Conservation (phyloP, 345 rosid species). For the Abelmoschus esculentus region DNA sequence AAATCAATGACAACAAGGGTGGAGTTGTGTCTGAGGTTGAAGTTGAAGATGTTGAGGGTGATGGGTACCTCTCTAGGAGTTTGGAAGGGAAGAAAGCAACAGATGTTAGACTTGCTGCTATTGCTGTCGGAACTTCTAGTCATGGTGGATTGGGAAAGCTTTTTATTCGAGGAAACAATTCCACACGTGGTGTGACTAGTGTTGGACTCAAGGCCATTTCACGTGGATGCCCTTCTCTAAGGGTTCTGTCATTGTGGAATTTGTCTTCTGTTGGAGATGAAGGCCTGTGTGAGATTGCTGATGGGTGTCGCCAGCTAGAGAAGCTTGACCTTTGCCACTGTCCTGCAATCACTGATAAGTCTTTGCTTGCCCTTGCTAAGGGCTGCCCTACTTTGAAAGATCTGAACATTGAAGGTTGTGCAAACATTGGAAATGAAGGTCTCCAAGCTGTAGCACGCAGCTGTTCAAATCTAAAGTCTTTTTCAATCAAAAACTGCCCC, state of each 20-base stretch:
- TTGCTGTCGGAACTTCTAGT: slow-evolving; percentile 75
- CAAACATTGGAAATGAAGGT: slow-evolving; percentile 64
- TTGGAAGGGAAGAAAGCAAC: slow-evolving; percentile 90
- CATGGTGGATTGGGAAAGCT: slow-evolving; percentile 87
- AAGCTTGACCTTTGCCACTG: slow-evolving; percentile 75
- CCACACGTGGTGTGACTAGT: slow-evolving; percentile 45
- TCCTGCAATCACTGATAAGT: slow-evolving; percentile 51
- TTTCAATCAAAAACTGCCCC: slow-evolving; percentile 69
- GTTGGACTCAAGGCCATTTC: slow-evolving; percentile 67
- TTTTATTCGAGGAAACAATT: slow-evolving; percentile 42
- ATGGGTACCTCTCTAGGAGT: slow-evolving; percentile 63
- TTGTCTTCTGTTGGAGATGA: slow-evolving; percentile 52
- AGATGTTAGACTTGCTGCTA: slow-evolving; percentile 73
- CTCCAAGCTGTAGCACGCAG: slow-evolving; percentile 52
- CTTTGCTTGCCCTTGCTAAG: slow-evolving; percentile 57
- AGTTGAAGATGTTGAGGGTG: slow-evolving; percentile 36
- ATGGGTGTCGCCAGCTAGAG: slow-evolving; percentile 62
- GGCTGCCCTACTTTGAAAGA: slow-evolving; percentile 64
- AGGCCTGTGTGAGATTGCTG: slow-evolving; percentile 67
- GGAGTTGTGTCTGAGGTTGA: slow-evolving; percentile 14
- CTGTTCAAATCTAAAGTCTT: slow-evolving; percentile 61
- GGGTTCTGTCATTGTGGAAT: slow-evolving; percentile 65
- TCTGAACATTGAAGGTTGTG: slow-evolving; percentile 64
- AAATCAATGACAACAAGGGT: slow-evolving; percentile 29
- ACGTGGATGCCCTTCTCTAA: slow-evolving; percentile 68